Conservation (phyloP, 2,329 filamentous ascomycete species). For the Aureobasidium sp. region DNA sequence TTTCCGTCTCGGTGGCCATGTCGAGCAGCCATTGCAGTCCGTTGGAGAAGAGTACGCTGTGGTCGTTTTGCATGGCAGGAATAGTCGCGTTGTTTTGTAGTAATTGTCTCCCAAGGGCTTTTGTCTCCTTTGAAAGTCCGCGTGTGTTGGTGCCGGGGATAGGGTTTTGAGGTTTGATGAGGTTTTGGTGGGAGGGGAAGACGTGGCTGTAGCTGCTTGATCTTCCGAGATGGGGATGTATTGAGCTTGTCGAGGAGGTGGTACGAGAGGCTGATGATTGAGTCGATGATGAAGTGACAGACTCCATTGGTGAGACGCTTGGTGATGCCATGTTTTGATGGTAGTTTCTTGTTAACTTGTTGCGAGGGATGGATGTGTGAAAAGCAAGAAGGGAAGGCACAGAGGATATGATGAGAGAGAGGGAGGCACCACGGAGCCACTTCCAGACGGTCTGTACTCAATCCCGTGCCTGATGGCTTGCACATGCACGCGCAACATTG, state of each 20-base stretch:
- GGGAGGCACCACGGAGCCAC: not conserved
- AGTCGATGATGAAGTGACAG: not conserved
- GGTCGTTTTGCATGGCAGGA: not conserved
- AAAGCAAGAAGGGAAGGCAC: not conserved
- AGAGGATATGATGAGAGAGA: not conserved
- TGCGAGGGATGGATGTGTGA: not conserved
- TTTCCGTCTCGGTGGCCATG: not conserved
- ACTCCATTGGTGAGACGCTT: conserved; percentile 1
- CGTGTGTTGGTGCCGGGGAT: not conserved
- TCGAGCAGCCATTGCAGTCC: conserved; percentile 7
- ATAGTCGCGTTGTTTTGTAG: not conserved
- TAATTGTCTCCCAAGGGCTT: not conserved
- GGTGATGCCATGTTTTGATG: not conserved
- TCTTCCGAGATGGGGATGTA: not conserved
- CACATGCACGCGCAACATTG: not conserved
- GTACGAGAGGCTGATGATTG: not conserved
- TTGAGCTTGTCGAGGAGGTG: not conserved
- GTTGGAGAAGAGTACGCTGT: not conserved
- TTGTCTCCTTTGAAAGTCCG: not conserved
- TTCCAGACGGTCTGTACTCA: not conserved
- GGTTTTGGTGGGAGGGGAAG: not conserved
- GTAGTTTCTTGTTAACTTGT: not conserved
- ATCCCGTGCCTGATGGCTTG: not conserved
- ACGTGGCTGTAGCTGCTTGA: not conserved
- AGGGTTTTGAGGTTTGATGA: not conserved